Evolutionary conservation across 345 rosid genomes (phyloP).

Genomic region (Populus ilicifolia): DNA sequence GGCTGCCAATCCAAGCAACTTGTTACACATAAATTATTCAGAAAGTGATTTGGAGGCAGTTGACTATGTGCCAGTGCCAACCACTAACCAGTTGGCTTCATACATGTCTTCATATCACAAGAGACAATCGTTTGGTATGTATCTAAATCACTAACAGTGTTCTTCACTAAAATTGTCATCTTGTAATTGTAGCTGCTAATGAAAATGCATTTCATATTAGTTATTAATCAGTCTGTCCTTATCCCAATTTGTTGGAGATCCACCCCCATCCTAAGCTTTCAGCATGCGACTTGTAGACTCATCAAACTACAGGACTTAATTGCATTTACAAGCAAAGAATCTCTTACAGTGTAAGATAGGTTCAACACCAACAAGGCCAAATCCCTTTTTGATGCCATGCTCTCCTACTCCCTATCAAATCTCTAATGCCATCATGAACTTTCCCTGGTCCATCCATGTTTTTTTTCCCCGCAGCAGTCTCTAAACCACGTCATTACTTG

Average conservation of each 20-base stretch:
- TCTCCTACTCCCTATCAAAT: neutral
- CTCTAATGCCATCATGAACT: neutral
- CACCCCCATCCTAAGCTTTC: neutral
- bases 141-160: neutral
- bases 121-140: conserved; percentile 38
- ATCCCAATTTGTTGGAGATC: neutral
- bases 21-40: conserved; percentile 16
- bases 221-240: neutral
- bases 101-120: conserved; percentile 26
- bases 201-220: neutral
- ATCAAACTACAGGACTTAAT: neutral
- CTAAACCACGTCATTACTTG: neutral
- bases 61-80: conserved; percentile 23
- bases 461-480: neutral
- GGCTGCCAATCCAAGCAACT: neutral
- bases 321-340: neutral
- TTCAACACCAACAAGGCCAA: neutral
- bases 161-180: neutral
- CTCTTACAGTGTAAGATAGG: neutral
- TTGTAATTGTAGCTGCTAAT: neutral
- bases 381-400: neutral
- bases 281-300: neutral
- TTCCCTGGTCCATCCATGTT: neutral
- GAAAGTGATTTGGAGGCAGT: conserved; percentile 23
- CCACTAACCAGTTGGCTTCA: conserved; percentile 14